A percentile compares a stretch with the other conserved stretches of the same genome.
Conservation (phyloP, 495 filamentous ascomycete genomes). For the Podospora pseudopauciseta region DNA sequence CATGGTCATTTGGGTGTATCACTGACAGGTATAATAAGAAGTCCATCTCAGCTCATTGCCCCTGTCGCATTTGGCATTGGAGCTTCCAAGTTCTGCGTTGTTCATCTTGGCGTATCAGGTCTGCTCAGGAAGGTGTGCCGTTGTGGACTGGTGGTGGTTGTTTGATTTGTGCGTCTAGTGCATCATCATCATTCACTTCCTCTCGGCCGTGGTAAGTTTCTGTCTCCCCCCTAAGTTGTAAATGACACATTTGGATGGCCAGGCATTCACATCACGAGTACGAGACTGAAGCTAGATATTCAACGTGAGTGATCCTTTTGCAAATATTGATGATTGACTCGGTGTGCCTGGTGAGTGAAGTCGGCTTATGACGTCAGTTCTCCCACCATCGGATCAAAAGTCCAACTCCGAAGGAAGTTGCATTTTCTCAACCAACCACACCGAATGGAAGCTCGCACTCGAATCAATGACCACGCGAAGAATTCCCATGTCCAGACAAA, state of each 20-base stretch:
- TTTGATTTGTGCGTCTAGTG: too few species aligned
- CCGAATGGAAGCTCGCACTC: neutral
- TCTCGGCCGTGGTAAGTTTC: too few species aligned
- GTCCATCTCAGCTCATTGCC: neutral
- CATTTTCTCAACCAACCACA: slow-evolving; percentile 1
- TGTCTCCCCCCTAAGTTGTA: too few species aligned
- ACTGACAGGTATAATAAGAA: neutral
- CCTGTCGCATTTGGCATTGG: neutral
- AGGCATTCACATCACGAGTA: too few species aligned
- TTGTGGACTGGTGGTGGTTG: too few species aligned
- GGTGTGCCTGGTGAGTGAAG: neutral
- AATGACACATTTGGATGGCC: too few species aligned
- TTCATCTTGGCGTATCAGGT: neutral
- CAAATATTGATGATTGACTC: neutral
- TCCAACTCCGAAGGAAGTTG: neutral
- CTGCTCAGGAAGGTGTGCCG: too few species aligned
- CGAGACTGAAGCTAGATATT: too few species aligned
- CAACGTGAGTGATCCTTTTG: neutral
- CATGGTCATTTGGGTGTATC: neutral
- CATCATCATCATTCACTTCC: too few species aligned
- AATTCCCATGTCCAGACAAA: neutral
- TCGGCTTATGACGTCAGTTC: neutral
- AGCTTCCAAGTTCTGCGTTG: neutral
- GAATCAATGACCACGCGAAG: neutral
- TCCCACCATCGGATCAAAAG: neutral